Conservation (phyloP, 192 early-diverging fungal species). For the Gonapodya prolifera region DNA sequence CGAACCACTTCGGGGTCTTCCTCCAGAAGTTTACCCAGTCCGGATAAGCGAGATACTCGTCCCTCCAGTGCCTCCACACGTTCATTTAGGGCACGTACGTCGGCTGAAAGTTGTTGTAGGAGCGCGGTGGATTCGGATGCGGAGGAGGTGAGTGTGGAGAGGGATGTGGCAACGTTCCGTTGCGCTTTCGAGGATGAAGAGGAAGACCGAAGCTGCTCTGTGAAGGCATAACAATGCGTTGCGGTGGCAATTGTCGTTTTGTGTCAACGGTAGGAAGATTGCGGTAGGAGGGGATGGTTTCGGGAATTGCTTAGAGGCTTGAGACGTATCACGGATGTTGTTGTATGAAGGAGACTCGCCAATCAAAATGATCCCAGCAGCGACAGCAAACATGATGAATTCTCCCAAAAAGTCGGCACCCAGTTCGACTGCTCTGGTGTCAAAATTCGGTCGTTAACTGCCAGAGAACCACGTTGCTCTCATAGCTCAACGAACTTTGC, state of each 20-base stretch:
- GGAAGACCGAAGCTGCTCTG: background rate
- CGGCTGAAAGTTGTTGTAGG: background rate
- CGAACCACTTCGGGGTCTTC: background rate
- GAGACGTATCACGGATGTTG: too few species aligned
- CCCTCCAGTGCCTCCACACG: background rate
- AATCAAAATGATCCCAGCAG: background rate
- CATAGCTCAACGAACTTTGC: constrained; percentile 1
- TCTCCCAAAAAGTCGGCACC: constrained; percentile 5
- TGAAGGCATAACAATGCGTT: too few species aligned
- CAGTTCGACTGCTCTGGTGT: background rate
- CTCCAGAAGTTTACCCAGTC: background rate
- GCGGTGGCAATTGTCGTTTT: too few species aligned
- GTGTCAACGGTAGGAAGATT: too few species aligned
- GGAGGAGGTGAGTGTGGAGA: background rate
- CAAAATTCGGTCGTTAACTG: too few species aligned
- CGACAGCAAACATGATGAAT: background rate
- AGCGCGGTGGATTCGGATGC: background rate
- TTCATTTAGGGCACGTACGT: background rate
- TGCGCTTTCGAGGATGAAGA: background rate
- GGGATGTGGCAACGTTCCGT: background rate
- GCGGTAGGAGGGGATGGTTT: too few species aligned
- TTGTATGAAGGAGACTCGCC: too few species aligned
- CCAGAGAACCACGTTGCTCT: too few species aligned
- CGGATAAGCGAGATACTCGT: background rate
- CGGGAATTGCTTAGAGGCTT: too few species aligned